Conservation (phyloP, 768 basidiomycete species). For the Collybia mongolica region DNA sequence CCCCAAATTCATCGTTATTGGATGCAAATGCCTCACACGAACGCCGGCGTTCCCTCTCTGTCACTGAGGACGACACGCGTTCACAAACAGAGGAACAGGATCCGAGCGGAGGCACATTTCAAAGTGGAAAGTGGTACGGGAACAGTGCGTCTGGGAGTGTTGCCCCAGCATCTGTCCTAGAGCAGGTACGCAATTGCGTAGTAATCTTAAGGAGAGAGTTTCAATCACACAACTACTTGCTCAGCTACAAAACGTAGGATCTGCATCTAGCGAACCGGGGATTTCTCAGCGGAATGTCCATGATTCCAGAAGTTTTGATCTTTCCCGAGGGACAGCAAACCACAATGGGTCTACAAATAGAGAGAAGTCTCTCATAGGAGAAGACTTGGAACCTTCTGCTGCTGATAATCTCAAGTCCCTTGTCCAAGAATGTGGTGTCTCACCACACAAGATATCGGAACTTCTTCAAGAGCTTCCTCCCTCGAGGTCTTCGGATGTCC, state of each 20-base stretch:
- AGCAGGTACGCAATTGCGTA: constrained; percentile 51
- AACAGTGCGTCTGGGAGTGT: constrained; percentile 82
- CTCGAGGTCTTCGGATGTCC: constrained; percentile 66
- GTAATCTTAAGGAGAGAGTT: too few species aligned
- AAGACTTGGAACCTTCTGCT: constrained; percentile 52
- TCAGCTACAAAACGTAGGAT: constrained; percentile 28
- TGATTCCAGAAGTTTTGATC: constrained; percentile 13
- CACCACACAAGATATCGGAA: constrained; percentile 87
- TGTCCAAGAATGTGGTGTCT: constrained; percentile 90
- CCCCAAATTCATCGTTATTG: constrained; percentile 29
- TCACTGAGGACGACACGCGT: constrained; percentile 62
- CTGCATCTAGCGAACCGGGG: constrained; percentile 9
- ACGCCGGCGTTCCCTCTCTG: constrained; percentile 47
- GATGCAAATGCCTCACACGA: constrained; percentile 26
- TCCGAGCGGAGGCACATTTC: constrained; percentile 71
- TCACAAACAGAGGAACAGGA: constrained; percentile 81
- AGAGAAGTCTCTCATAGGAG: constrained; percentile 30
- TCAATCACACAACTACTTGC: neutral
- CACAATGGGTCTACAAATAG: constrained; percentile 4
- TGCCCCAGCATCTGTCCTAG: constrained; percentile 74
- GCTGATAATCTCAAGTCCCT: constrained; percentile 83
- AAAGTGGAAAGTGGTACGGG: constrained; percentile 86
- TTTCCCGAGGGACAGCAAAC: constrained; percentile 3
- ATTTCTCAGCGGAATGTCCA: constrained; percentile 6
- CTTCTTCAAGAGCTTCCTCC: constrained; percentile 88